phyloP scores from a whole-genome alignment of 1,139 yeast genomes.

The Wickerhamomyces sp. region DNA sequence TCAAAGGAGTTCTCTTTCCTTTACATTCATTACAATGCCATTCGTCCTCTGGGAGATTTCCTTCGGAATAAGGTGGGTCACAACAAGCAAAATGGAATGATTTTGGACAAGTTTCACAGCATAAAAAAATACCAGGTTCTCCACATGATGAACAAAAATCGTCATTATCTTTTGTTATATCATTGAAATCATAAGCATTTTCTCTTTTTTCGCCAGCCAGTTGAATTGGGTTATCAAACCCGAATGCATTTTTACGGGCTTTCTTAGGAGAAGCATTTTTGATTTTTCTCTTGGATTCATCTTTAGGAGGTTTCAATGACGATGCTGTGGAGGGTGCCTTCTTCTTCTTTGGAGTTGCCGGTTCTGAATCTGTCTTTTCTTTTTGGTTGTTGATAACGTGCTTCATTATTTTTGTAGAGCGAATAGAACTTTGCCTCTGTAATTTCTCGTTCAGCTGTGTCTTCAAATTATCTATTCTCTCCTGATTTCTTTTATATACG shows the following conservation, averaged over 20 bases:
- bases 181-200: conserved; percentile 20
- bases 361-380: background rate
- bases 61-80: conserved; percentile 81
- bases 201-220: conserved; percentile 24
- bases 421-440: conserved; percentile 34
- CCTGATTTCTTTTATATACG: conserved; percentile 9
- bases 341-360: conserved; percentile 10
- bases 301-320: conserved; percentile 8
- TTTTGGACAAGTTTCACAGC: conserved; percentile 91
- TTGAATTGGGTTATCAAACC: conserved; percentile 24
- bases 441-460: conserved; percentile 34
- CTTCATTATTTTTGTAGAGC: conserved; percentile 24
- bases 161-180: conserved; percentile 47
- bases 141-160: conserved; percentile 90
- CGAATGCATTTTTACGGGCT: conserved; percentile 26
- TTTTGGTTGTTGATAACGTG: conserved; percentile 13
- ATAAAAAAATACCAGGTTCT: conserved; percentile 80
- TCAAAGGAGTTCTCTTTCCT: conserved; percentile 29
- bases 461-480: conserved; percentile 26
- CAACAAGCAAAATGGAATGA: conserved; percentile 91
- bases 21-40: conserved; percentile 85
- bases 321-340: background rate
- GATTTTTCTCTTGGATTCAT: conserved; percentile 17
- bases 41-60: conserved; percentile 75
- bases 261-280: conserved; percentile 26